phyloP scores from a whole-genome alignment of 805 yeast species.

The Myxozyma sirexii region DNA sequence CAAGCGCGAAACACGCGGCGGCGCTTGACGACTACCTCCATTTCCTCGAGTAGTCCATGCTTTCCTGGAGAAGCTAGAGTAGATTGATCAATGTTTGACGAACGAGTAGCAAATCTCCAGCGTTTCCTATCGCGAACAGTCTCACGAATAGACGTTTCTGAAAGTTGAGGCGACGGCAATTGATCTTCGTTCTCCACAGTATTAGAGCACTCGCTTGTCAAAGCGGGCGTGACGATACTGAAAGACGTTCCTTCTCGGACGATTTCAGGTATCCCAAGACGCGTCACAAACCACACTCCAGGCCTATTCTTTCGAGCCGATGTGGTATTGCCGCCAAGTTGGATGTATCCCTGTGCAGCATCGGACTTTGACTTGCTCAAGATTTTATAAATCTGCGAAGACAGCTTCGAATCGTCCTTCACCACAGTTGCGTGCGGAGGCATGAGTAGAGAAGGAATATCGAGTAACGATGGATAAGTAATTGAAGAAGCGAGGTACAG shows the following conservation, averaged over 20 bases:
- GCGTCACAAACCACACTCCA: constrained; percentile 9
- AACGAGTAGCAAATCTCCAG: neutral
- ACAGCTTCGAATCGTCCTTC: constrained; percentile 9
- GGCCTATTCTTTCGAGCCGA: neutral
- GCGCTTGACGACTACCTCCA: constrained; percentile 20
- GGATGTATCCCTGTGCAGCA: constrained; percentile 10
- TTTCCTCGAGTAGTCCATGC: constrained; percentile 13
- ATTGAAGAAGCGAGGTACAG: constrained; percentile 16
- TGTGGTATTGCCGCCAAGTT: neutral
- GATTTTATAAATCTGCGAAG: constrained; percentile 19
- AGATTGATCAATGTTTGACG: neutral
- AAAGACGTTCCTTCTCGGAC: constrained; percentile 11
- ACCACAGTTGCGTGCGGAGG: constrained; percentile 17
- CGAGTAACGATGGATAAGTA: constrained; percentile 15
- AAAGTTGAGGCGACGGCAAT: neutral
- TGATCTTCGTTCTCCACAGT: too few species aligned
- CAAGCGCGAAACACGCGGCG: constrained; percentile 12
- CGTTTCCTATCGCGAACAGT: neutral
- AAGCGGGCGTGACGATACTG: constrained; percentile 7
- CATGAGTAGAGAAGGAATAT: constrained; percentile 10
- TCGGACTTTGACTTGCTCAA: neutral
- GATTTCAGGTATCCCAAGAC: constrained; percentile 6
- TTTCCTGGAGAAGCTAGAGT: neutral
- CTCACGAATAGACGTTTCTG: neutral
- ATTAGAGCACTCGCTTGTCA: neutral